Evolutionary conservation across 1,284 basidiomycete genomes (phyloP).

Genomic region (Fomes fomentarius): DNA sequence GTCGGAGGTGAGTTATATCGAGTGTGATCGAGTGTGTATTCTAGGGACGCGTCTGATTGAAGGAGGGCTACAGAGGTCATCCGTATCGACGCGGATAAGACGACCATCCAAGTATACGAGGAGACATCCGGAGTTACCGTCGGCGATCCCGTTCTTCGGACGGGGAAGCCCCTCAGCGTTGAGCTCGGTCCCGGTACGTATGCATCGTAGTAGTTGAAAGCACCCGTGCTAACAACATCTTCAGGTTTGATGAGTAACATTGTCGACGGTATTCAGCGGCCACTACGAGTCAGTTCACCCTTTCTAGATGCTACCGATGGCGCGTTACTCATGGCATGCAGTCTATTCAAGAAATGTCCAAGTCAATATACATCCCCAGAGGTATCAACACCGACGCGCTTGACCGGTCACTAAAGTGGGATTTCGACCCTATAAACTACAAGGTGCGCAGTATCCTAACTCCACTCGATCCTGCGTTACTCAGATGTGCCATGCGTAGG

Average conservation of each 20-base stretch:
- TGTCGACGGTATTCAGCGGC: constrained; percentile 96
- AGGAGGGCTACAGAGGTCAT: constrained; percentile 79
- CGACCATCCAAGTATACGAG: constrained; percentile 99
- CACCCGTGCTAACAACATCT: not conserved
- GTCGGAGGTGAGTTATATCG: constrained; percentile 75
- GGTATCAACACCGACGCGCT: constrained; percentile 98
- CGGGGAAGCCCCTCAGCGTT: constrained; percentile 96
- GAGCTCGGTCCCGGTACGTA: constrained; percentile 91
- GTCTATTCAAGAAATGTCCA: constrained; percentile 94
- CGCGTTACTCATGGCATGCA: constrained; percentile 40
- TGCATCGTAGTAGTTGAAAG: not conserved
- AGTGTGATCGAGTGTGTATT: not conserved
- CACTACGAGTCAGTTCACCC: constrained; percentile 65
- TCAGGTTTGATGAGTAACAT: constrained; percentile 97
- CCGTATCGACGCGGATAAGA: constrained; percentile 94
- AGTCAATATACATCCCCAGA: constrained; percentile 98
- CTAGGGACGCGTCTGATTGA: no score
- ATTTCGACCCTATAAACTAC: constrained; percentile 89
- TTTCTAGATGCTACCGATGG: constrained; percentile 17
- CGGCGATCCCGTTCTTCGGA: constrained; percentile 96
- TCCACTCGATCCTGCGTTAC: not conserved
- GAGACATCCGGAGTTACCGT: constrained; percentile 98
- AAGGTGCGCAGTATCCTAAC: constrained; percentile 49
- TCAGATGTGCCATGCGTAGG: constrained; percentile 43
- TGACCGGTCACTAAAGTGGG: constrained; percentile 90